These are phyloP conservation scores for Rhizophagus clarus DNA, from an alignment of 192 early-diverging fungal genomes.

Conservation along the genomic window DNA sequence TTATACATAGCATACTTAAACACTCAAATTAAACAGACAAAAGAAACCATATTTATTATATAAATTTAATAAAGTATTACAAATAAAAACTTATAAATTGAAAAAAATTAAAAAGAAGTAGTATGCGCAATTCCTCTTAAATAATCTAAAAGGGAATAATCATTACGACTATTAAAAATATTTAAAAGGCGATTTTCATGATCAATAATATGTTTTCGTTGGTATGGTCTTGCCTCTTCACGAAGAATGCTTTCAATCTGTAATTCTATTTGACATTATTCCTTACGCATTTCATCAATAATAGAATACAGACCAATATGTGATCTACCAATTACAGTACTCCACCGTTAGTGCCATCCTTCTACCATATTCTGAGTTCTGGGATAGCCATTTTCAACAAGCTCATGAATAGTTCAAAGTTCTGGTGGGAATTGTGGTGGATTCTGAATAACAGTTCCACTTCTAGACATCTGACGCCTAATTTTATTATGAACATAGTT, in stretches of 20 bases:
- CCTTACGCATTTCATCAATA: slow-evolving; percentile 27
- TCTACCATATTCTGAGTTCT: slow-evolving; percentile 8
- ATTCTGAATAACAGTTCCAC: not conserved
- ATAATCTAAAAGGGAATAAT: not conserved
- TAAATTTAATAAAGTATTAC: too few species aligned
- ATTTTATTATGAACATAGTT: slow-evolving; percentile 2
- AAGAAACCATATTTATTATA: too few species aligned
- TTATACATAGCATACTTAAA: too few species aligned
- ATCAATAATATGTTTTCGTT: not conserved
- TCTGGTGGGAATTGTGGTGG: slow-evolving; percentile 11
- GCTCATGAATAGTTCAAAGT: not conserved
- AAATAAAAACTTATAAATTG: too few species aligned
- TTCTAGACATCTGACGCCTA: slow-evolving; percentile 13
- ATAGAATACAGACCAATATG: slow-evolving; percentile 20
- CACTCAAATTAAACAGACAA: too few species aligned
- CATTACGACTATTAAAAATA: slow-evolving; percentile 2
- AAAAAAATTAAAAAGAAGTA: slow-evolving; percentile 6
- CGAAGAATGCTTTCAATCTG: not conserved
- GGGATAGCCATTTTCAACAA: not conserved
- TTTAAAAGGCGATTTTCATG: not conserved
- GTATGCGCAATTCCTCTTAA: slow-evolving; percentile 15
- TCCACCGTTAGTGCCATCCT: not conserved
- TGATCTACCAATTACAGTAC: slow-evolving; percentile 2
- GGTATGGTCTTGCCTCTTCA: not conserved
- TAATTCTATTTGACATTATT: not conserved